Conservation (phyloP, 2,329 filamentous ascomycete genomes). For the Metarhizium sp. region DNA sequence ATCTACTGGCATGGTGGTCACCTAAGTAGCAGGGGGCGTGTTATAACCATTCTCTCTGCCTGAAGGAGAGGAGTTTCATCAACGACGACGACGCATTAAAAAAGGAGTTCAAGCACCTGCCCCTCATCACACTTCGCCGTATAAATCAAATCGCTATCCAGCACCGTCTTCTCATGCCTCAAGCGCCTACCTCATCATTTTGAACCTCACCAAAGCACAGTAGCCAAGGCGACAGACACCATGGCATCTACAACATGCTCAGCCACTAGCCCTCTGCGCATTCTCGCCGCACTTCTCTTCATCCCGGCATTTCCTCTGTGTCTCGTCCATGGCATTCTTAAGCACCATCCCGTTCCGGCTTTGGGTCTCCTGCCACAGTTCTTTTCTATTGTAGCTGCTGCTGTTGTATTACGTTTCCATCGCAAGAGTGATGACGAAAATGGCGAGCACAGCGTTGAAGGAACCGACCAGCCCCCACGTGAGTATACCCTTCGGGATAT, state of each 20-base stretch:
- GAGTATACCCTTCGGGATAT: conserved; percentile 2
- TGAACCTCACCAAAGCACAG: no score
- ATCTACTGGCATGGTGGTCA: no score
- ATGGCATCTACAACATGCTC: background rate
- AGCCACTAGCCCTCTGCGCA: conserved; percentile 19
- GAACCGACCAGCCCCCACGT: background rate
- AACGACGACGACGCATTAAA: no score
- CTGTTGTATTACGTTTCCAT: conserved; percentile 14
- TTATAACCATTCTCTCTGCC: background rate
- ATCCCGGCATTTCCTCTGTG: conserved; percentile 30
- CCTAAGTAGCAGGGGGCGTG: no score
- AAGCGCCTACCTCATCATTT: no score
- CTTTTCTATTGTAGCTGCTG: conserved; percentile 21
- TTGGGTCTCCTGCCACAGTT: conserved; percentile 29
- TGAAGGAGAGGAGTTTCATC: no score
- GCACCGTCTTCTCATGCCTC: no score
- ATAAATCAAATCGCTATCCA: no score
- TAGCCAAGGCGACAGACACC: background rate
- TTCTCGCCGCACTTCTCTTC: conserved; percentile 25
- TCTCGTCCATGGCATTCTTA: conserved; percentile 27
- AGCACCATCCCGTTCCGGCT: conserved; percentile 23
- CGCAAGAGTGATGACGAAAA: conserved; percentile 3
- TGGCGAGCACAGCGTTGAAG: background rate
- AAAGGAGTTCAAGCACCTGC: no score
- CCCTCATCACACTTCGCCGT: no score